Evolutionary conservation across 257 asterid species (phyloP), one percentile per base, ranked within the genome.

Genomic region (Lycium ferocissimum): DNA sequence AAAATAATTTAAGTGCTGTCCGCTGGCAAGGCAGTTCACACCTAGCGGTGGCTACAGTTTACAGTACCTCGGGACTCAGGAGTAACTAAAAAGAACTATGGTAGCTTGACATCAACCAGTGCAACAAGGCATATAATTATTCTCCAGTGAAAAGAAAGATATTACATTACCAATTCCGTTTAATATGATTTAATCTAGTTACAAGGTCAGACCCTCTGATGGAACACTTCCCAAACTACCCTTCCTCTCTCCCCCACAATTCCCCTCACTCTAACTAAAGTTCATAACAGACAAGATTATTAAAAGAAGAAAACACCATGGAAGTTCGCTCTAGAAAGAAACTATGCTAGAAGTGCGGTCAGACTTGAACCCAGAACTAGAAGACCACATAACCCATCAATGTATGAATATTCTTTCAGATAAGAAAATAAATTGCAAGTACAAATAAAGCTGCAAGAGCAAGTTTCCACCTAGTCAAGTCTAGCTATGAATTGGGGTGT

Each of bases 361-460:
- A 0, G 0, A 38, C 33, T 70, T 40, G 26, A 70, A 38, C 9
- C 2, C 17, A 70, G 33, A 70, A 40, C 13, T 3, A 49, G 22
- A 75, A 49, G 62, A 75, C 62, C 62, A 6, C 3, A 49, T 49
- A 45, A 49, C 4, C 22, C 1, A 45, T 49, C 14, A 6, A 33
- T 49, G 20, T 61, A 75, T 22, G 12, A 75, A n/a, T 47, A 22
- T 6, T 13, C 61, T 20, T 49, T 75, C 61, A 20, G 47, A 47
- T 12, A 26, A 73, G 81, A 47, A 47, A 73, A 73, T 47, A 47
- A 73, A 73, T 47, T 20, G 81, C 81, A 47, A 3, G 61, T 11
- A 73, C 0, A 73, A 20, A 18, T 20, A 2, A 26, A n/a, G 6
- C 40, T 20, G 45, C 6, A 2, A 51, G 6, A 12, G 59, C 7